Evolutionary conservation across 75 land plant species (phyloP).

Genomic region (Cunninghamia lanceolata): DNA sequence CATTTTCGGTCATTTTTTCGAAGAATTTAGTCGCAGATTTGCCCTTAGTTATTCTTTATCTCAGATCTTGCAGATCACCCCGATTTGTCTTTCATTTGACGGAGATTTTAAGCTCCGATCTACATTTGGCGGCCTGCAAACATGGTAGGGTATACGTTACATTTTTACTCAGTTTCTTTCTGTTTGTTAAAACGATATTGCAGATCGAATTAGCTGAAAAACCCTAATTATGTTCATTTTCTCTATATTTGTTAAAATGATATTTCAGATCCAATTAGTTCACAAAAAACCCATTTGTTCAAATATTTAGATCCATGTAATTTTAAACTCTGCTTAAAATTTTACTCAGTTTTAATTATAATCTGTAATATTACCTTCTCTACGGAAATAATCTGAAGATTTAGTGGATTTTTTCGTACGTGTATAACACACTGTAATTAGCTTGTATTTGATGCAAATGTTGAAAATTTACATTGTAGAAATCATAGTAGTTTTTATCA

Average conservation of each 20-base stretch:
- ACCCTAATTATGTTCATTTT: not conserved
- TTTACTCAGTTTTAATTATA: not conserved
- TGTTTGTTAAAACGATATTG: not conserved
- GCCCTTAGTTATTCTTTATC: not conserved
- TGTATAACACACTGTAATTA: no score
- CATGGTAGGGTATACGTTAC: not conserved
- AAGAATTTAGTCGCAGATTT: not conserved
- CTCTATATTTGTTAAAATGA: not conserved
- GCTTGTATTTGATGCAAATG: no score
- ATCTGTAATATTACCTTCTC: not conserved
- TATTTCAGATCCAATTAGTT: not conserved
- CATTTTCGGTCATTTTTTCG: not conserved
- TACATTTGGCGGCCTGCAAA: not conserved
- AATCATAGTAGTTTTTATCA: not conserved
- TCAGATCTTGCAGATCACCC: constrained; percentile 3
- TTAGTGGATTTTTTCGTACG: not conserved
- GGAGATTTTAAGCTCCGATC: not conserved
- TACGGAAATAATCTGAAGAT: not conserved
- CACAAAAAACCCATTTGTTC: not conserved
- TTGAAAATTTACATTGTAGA: no score
- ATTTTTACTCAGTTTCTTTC: not conserved
- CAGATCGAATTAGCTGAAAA: not conserved
- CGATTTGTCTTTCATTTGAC: not conserved
- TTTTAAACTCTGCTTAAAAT: not conserved
- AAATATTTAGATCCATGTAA: not conserved